Evolutionary conservation across 106 monocot species (phyloP), one percentile per base, ranked within the genome.

Genomic region (Dendrobium huoshanense): DNA sequence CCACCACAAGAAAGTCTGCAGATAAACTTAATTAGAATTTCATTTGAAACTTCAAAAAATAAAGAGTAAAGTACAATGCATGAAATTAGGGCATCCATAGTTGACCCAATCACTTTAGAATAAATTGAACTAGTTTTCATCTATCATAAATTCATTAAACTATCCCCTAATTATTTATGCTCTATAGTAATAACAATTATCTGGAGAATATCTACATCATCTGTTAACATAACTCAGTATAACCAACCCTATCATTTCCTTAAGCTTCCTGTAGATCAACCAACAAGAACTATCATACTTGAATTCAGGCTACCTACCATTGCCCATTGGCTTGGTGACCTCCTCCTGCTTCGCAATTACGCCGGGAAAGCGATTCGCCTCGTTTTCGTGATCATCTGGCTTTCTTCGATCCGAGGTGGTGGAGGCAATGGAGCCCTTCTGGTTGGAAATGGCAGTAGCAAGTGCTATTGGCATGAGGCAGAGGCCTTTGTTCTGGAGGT

Each of bases 391-490:
- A 5, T 25, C 13, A 25, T 83, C 64, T 0, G 77, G 44, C 41
- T 90, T 87, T 75, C 76, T 79, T 73, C 77, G 64, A 1, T 84
- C 85, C 1, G 82, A 82, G 43, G 85, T 85, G 44, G 81, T 80
- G 61, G 86, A 51, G 16, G 83, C 78, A 42, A 48, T 18, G 20
- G 83, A 81, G 31, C 91, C 86, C 76, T 95, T 98, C 65, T 87
- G 85, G 77, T 22, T 84, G 13, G 95, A 91, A 54, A 91, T 91
- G 13, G 92, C 91, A 33, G 95, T 55, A 4, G 98, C 98, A n/a
- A 99, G 98, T 19, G 92, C 88, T 20, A 91, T 78, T 1, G 95
- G 98, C 95, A 99, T 95, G 73, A 99, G 87, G 87, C 98, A 95
- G 43, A 99, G 88, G 20, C 92, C 98, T 89, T 99, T 95, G 79